These are phyloP conservation scores for Vigna nakashimae DNA, from an alignment of 306 rosid genomes.

Conservation along the genomic window DNA sequence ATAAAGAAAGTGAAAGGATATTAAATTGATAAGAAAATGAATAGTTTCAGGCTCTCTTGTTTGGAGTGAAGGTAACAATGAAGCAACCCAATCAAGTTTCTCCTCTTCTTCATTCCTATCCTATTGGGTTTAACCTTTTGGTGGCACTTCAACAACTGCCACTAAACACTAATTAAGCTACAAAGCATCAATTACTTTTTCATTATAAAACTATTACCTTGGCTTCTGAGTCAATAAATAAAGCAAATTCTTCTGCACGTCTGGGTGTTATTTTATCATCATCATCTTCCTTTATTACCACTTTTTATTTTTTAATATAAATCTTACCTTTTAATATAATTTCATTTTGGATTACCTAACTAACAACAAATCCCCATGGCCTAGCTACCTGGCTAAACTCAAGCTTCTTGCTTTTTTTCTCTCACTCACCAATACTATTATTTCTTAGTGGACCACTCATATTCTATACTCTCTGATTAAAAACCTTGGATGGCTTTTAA, in stretches of 20 bases:
- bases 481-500: too few species aligned
- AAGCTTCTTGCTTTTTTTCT: constrained; percentile 39
- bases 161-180: constrained; percentile 45
- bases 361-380: constrained; percentile 43
- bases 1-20: constrained; percentile 30
- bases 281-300: constrained; percentile 59
- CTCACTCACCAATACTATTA: constrained; percentile 49
- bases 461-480: background rate
- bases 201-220: background rate
- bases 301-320: constrained; percentile 9
- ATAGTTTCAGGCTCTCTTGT: constrained; percentile 69
- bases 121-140: constrained; percentile 75
- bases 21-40: constrained; percentile 46
- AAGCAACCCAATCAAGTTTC: constrained; percentile 60
- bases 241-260: constrained; percentile 60
- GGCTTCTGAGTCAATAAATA: constrained; percentile 18
- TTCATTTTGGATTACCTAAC: constrained; percentile 31
- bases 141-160: constrained; percentile 60
- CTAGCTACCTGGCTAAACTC: background rate
- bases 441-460: constrained; percentile 47
- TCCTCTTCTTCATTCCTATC: constrained; percentile 47
- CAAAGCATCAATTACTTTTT: constrained; percentile 54
- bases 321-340: constrained; percentile 9
- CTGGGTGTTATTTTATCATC: constrained; percentile 74
- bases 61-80: constrained; percentile 95